Percentiles rank a stretch among this genome's conserved stretches.
These are phyloP conservation scores for Microbotryomycetes sp. DNA, from an alignment of 1,284 basidiomycete genomes.

Conservation along the genomic window DNA sequence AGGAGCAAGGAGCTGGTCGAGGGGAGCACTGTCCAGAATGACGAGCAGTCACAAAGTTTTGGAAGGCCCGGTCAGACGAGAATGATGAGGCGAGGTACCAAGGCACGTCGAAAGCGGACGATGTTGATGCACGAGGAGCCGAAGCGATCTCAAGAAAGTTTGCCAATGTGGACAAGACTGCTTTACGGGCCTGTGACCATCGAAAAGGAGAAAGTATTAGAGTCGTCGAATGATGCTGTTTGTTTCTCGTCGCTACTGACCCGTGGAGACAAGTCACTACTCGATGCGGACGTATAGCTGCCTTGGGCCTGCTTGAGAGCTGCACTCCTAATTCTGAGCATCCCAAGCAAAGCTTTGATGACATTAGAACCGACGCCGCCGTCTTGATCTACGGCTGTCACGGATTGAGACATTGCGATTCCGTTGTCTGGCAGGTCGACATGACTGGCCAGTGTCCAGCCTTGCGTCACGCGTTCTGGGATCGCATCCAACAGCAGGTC, in stretches of 20 bases:
- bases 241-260: no score
- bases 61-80: conserved; percentile 27
- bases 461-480: conserved; percentile 59
- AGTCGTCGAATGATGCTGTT: no score
- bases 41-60: conserved; percentile 24
- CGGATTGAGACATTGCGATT: not conserved
- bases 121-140: conserved; percentile 6
- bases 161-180: conserved; percentile 39
- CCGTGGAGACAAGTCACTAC: conserved; percentile 55
- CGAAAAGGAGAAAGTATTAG: not conserved
- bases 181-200: conserved; percentile 26
- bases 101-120: conserved; percentile 6
- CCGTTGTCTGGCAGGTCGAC: not conserved
- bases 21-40: no score
- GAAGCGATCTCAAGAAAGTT: conserved; percentile 48
- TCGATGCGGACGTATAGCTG: conserved; percentile 51
- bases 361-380: conserved; percentile 8
- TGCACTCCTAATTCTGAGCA: conserved; percentile 31
- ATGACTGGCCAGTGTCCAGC: conserved; percentile 48
- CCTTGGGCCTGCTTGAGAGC: conserved; percentile 30
- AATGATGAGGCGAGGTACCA: conserved; percentile 37
- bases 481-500: conserved; percentile 67
- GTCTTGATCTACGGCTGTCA: not conserved
- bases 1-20: conserved; percentile 4
- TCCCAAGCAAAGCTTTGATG: conserved; percentile 33